Percentiles rank a stretch among this genome's conserved stretches.
Evolutionary conservation across 805 yeast species (phyloP).

Genomic region (Babjeviella inositovora): DNA sequence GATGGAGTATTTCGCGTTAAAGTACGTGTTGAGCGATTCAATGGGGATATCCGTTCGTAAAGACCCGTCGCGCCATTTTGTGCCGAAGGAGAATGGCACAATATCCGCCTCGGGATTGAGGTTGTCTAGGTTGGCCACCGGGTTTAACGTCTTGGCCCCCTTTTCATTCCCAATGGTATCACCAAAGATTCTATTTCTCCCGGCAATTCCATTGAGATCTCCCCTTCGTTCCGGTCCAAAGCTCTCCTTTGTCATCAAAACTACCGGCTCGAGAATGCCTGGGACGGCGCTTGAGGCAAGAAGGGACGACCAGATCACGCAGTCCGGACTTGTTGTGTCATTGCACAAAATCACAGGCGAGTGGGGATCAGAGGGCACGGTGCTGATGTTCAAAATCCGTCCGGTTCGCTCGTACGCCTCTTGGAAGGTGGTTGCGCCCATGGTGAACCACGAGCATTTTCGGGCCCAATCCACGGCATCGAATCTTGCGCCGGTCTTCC

Average conservation of each 20-base stretch:
- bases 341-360: constrained; percentile 71
- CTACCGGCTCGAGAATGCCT: constrained; percentile 68
- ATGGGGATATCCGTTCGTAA: constrained; percentile 68
- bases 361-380: constrained; percentile 72
- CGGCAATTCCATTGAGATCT: no score
- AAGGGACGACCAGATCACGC: constrained; percentile 68
- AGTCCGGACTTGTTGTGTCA: constrained; percentile 61
- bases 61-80: constrained; percentile 69
- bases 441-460: constrained; percentile 52
- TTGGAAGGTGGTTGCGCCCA: constrained; percentile 55
- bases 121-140: constrained; percentile 6
- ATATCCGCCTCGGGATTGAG: constrained; percentile 14
- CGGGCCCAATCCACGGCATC: constrained; percentile 65
- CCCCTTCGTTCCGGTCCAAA: no score
- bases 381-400: constrained; percentile 51
- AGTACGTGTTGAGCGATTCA: constrained; percentile 56
- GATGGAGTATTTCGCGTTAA: constrained; percentile 59
- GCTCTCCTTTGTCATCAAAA: constrained; percentile 54
- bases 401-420: constrained; percentile 62
- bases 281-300: constrained; percentile 76
- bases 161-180: no score
- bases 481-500: constrained; percentile 66
- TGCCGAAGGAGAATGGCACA: constrained; percentile 58
- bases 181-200: no score
- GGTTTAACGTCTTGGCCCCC: no score